These are phyloP conservation scores for Nakazawaea pomicola DNA, from an alignment of 805 yeast species.

Conservation along the genomic window DNA sequence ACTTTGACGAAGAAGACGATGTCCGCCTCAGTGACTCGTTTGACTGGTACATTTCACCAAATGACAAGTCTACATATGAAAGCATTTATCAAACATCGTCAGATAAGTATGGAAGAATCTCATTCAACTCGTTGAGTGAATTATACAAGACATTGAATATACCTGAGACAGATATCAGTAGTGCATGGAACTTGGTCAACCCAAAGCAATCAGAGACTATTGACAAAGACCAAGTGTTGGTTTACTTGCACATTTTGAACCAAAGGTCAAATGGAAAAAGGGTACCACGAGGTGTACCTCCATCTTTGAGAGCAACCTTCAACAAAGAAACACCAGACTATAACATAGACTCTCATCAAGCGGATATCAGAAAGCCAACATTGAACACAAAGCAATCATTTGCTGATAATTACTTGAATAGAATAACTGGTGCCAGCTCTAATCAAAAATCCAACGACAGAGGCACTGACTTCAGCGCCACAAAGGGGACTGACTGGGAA, in stretches of 20 bases:
- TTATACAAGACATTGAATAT: slow-evolving; percentile 69
- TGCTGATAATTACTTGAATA: slow-evolving; percentile 49
- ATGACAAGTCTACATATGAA: slow-evolving; percentile 75
- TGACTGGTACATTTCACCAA: slow-evolving; percentile 96
- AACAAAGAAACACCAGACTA: slow-evolving; percentile 79
- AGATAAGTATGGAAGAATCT: slow-evolving; percentile 76
- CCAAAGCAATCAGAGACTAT: slow-evolving; percentile 84
- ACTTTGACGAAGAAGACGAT: slow-evolving; percentile 56
- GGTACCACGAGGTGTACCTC: slow-evolving; percentile 93
- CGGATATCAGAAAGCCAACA: slow-evolving; percentile 24
- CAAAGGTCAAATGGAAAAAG: slow-evolving; percentile 77
- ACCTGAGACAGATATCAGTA: slow-evolving; percentile 78
- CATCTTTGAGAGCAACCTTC: slow-evolving; percentile 85
- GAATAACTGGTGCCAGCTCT: slow-evolving; percentile 37
- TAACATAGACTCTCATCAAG: slow-evolving; percentile 53
- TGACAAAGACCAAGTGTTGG: slow-evolving; percentile 89
- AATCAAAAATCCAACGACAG: slow-evolving; percentile 23
- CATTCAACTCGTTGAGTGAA: slow-evolving; percentile 64
- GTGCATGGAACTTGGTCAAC: slow-evolving; percentile 93
- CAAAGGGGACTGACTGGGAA: slow-evolving; percentile 89
- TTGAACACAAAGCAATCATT: slow-evolving; percentile 31
- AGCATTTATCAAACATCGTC: slow-evolving; percentile 67
- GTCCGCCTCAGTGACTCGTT: slow-evolving; percentile 60
- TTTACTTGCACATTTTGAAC: slow-evolving; percentile 84
- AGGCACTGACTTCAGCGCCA: slow-evolving; percentile 61